Evolutionary conservation across 2,329 filamentous ascomycete genomes (phyloP).

Genomic region (Exophiala aquamarina): DNA sequence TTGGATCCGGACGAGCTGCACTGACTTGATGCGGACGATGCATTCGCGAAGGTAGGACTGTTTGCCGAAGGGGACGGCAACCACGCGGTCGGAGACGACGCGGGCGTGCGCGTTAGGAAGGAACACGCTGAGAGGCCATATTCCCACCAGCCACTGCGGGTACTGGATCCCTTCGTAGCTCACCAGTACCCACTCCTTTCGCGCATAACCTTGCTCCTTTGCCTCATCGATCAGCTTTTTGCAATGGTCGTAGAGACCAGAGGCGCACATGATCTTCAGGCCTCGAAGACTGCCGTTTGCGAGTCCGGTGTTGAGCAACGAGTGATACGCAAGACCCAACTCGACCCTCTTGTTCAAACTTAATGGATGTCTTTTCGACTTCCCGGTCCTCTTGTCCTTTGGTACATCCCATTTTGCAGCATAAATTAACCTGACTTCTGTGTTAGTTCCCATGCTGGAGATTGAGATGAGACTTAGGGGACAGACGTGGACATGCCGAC

Average conservation of each 20-base stretch:
- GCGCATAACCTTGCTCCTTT: background rate
- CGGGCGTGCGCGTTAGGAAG: background rate
- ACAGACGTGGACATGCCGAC: background rate
- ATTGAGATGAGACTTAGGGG: background rate
- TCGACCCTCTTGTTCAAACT: background rate
- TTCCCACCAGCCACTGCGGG: background rate
- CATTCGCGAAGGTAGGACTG: background rate
- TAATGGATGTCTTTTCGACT: background rate
- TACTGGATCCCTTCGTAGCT: background rate
- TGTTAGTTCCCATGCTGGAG: background rate
- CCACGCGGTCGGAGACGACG: background rate
- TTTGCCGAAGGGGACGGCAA: background rate
- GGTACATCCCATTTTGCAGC: background rate
- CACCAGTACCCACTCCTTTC: background rate
- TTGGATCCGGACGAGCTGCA: background rate
- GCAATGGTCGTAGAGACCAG: background rate
- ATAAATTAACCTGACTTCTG: background rate
- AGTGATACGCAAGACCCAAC: background rate
- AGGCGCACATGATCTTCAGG: background rate
- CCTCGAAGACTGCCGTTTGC: background rate
- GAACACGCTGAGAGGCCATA: background rate
- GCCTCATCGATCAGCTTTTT: background rate
- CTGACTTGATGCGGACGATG: background rate
- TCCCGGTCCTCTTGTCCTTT: background rate
- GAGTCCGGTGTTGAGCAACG: background rate